These are phyloP conservation scores for Wickerhamomyces chaumierensis DNA, from an alignment of 805 yeast genomes.

Conservation along the genomic window DNA sequence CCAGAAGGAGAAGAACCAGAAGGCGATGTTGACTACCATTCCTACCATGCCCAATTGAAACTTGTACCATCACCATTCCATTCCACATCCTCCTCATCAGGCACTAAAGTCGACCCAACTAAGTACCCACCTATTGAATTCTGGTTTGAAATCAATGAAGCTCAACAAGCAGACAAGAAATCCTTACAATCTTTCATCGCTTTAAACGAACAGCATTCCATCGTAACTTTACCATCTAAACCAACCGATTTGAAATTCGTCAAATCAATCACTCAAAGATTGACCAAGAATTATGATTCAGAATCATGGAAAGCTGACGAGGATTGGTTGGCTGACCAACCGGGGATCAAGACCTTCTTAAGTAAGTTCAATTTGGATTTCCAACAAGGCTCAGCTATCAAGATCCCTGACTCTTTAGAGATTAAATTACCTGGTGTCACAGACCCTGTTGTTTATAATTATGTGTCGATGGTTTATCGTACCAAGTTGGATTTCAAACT, in stretches of 20 bases:
- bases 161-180: slow-evolving; percentile 22
- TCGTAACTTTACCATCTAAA: slow-evolving; percentile 30
- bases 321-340: slow-evolving; percentile 23
- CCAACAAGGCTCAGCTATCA: slow-evolving; percentile 24
- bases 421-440: slow-evolving; percentile 27
- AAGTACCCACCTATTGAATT: slow-evolving; percentile 44
- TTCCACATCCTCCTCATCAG: slow-evolving; percentile 7
- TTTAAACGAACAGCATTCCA: slow-evolving; percentile 31
- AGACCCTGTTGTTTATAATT: slow-evolving; percentile 29
- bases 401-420: slow-evolving; percentile 28
- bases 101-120: too few relatives aligned
- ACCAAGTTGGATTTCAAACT: slow-evolving; percentile 32
- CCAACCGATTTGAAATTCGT: slow-evolving; percentile 33
- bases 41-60: slow-evolving; percentile 31
- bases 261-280: slow-evolving; percentile 8
- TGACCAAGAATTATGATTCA: slow-evolving; percentile 8
- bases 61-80: slow-evolving; percentile 33
- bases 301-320: slow-evolving; percentile 2
- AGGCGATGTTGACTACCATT: slow-evolving; percentile 16
- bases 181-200: slow-evolving; percentile 31
- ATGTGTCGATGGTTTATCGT: slow-evolving; percentile 31
- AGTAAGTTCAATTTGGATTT: slow-evolving; percentile 23
- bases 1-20: slow-evolving; percentile 5
- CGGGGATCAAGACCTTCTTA: slow-evolving; percentile 31
- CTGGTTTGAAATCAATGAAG: slow-evolving; percentile 34